Percentiles rank a stretch among this genome's conserved stretches.
phyloP scores from a whole-genome alignment of 1,284 basidiomycete genomes.

The Ustilago vetiveriae region DNA sequence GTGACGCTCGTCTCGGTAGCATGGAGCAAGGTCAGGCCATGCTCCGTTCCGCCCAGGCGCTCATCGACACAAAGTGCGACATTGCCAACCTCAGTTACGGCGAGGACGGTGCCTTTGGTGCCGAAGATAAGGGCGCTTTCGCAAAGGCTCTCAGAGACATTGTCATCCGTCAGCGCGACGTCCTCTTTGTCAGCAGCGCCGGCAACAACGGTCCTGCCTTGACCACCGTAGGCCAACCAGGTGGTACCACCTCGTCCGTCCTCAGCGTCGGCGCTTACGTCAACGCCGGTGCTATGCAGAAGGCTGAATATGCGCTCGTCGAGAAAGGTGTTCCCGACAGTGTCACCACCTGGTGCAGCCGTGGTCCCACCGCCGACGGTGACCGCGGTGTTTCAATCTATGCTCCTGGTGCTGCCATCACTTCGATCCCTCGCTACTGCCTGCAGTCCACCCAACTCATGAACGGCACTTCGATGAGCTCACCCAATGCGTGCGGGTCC shows the following conservation, averaged over 20 bases:
- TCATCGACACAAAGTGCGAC: conserved; percentile 65
- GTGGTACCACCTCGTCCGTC: conserved; percentile 64
- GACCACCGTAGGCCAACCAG: conserved; percentile 66
- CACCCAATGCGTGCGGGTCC: conserved; percentile 65
- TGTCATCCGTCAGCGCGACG: conserved; percentile 62
- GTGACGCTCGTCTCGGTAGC: conserved; percentile 59
- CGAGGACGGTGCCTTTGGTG: conserved; percentile 64
- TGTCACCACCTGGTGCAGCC: conserved; percentile 67
- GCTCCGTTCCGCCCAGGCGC: conserved; percentile 66
- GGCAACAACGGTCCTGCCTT: conserved; percentile 67
- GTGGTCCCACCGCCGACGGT: conserved; percentile 66
- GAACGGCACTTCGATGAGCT: conserved; percentile 68
- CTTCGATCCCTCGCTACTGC: conserved; percentile 66
- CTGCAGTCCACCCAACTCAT: conserved; percentile 65
- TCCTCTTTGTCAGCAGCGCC: conserved; percentile 64
- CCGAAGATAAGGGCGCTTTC: conserved; percentile 66
- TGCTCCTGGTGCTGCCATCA: conserved; percentile 67
- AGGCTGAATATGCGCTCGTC: conserved; percentile 67
- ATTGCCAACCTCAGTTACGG: conserved; percentile 68
- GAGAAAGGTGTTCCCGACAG: conserved; percentile 63
- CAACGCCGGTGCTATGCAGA: conserved; percentile 66
- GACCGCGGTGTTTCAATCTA: conserved; percentile 65
- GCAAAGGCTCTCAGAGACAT: conserved; percentile 57
- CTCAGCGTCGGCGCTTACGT: conserved; percentile 67
- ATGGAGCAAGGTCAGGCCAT: conserved; percentile 68